These are phyloP conservation scores for Microthlaspi erraticum DNA, from an alignment of 345 rosid genomes.

Conservation along the genomic window DNA sequence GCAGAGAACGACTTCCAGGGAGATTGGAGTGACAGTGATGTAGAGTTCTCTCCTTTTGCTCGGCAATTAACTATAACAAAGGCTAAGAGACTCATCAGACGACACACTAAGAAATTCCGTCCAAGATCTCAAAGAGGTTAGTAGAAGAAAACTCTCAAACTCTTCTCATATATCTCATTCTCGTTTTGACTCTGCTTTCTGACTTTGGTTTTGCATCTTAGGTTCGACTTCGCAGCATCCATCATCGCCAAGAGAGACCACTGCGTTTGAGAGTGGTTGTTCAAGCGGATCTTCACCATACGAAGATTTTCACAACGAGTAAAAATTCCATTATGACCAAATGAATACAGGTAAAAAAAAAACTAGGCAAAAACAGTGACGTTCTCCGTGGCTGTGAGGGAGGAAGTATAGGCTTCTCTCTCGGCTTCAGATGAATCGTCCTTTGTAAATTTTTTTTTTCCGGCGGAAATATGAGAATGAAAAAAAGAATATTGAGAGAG, in stretches of 20 bases:
- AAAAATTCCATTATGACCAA: constrained; percentile 1
- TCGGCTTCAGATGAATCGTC: constrained; percentile 24
- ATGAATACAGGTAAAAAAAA: no score
- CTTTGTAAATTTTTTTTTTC: constrained; percentile 41
- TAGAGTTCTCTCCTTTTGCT: constrained; percentile 81
- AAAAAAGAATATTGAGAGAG: not conserved
- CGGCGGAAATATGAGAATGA: constrained; percentile 17
- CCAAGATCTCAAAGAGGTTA: constrained; percentile 81
- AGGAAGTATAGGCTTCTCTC: constrained; percentile 21
- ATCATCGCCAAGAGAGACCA: constrained; percentile 75
- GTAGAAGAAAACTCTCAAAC: not conserved
- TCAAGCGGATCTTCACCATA: constrained; percentile 82
- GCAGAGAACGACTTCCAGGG: constrained; percentile 84
- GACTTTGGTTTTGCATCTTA: constrained; percentile 38
- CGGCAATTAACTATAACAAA: constrained; percentile 91
- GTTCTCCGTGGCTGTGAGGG: constrained; percentile 34
- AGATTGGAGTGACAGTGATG: constrained; percentile 96
- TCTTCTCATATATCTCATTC: no score
- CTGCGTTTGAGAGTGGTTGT: constrained; percentile 72
- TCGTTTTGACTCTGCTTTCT: constrained; percentile 20
- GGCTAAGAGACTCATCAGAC: constrained; percentile 81
- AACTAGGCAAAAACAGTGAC: no score
- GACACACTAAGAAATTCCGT: constrained; percentile 89
- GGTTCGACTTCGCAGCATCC: constrained; percentile 85
- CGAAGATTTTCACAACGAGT: constrained; percentile 67